Evolutionary conservation across 2,329 filamentous ascomycete genomes (phyloP).

Genomic region (Curvularia lunata): DNA sequence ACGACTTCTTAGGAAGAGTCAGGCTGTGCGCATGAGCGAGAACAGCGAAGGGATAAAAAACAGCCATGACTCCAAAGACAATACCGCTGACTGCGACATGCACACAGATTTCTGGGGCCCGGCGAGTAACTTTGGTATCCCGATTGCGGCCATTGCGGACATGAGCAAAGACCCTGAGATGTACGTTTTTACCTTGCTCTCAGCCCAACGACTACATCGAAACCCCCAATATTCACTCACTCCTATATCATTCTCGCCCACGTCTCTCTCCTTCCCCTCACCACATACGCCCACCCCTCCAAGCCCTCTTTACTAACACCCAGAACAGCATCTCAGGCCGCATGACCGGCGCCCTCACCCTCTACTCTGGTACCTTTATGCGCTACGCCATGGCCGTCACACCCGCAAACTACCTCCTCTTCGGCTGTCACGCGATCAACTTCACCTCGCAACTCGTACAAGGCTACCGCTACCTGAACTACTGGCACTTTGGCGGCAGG

Average conservation of each 20-base stretch:
- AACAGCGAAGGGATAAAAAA: background rate
- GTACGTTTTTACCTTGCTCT: constrained; percentile 41
- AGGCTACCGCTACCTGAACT: constrained; percentile 67
- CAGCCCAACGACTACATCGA: background rate
- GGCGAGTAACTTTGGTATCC: constrained; percentile 61
- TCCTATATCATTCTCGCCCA: background rate
- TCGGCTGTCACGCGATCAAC: constrained; percentile 71
- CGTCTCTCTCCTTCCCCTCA: background rate
- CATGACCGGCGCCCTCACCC: constrained; percentile 66
- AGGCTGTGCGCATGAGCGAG: constrained; percentile 2
- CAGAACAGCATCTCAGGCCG: constrained; percentile 65
- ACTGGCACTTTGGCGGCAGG: constrained; percentile 61
- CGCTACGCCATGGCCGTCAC: constrained; percentile 69
- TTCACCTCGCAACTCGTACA: constrained; percentile 66
- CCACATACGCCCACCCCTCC: background rate
- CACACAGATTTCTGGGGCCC: constrained; percentile 59
- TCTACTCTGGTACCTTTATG: constrained; percentile 71
- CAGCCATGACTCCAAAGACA: background rate
- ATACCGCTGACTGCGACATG: constrained; percentile 12
- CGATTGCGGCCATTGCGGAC: constrained; percentile 61
- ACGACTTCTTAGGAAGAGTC: background rate
- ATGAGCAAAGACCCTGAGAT: constrained; percentile 61
- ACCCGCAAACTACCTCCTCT: constrained; percentile 71
- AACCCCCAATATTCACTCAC: background rate
- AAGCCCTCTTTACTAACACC: background rate